phyloP scores from a whole-genome alignment of 2,329 filamentous ascomycete genomes.

The Neospermospora avenae region DNA sequence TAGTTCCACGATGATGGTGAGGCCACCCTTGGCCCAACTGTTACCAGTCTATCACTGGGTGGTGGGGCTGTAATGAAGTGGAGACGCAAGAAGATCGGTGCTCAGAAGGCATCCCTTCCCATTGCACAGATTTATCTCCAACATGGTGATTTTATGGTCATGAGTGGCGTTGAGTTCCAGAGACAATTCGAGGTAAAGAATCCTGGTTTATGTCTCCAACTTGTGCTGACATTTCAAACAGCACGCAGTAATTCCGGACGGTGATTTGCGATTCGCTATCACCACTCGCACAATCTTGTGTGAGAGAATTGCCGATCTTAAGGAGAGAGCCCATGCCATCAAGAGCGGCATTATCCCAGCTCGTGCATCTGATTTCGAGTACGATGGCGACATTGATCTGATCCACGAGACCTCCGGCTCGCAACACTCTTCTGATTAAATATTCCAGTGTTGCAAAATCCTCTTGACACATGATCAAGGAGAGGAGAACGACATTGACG shows the following conservation, averaged over 20 bases:
- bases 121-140: slow-evolving; percentile 44
- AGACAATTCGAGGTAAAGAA: slow-evolving; percentile 49
- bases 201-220: not conserved
- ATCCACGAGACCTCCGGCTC: too few relatives aligned
- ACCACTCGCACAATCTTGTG: slow-evolving; percentile 52
- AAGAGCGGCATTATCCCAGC: slow-evolving; percentile 38
- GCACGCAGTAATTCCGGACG: slow-evolving; percentile 51
- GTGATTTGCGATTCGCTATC: slow-evolving; percentile 53
- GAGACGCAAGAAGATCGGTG: not conserved
- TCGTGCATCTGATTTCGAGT: slow-evolving; percentile 29
- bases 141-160: slow-evolving; percentile 63
- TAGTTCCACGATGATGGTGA: slow-evolving; percentile 67
- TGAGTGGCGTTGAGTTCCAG: slow-evolving; percentile 60
- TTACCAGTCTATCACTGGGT: slow-evolving; percentile 60
- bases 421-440: not conserved
- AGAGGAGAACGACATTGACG: too few relatives aligned
- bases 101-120: not conserved
- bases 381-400: slow-evolving; percentile 32
- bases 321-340: slow-evolving; percentile 28
- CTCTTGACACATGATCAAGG: not conserved
- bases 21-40: slow-evolving; percentile 56
- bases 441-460: not conserved
- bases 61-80: slow-evolving; percentile 53
- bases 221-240: slow-evolving; percentile 26
- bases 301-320: slow-evolving; percentile 37